Conservation (phyloP, 257 asterid genomes). For the Marsdenia floribunda region DNA sequence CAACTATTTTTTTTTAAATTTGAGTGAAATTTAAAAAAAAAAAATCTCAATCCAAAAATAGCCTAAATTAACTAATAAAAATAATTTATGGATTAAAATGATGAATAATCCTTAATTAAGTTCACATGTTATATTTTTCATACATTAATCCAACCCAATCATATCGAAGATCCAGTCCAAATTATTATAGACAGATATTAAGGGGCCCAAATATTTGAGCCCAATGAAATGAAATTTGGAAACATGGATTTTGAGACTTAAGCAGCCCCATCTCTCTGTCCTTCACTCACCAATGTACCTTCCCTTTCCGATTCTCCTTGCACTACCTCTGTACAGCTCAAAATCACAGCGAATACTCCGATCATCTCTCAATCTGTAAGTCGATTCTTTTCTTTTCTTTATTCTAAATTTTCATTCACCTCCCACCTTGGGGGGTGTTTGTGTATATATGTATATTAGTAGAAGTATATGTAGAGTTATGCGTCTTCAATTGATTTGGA, state of each 20-base stretch:
- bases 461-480: not conserved
- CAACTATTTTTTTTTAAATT: no score
- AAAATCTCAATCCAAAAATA: no score
- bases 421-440: not conserved
- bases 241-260: not conserved
- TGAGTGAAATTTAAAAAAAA: no score
- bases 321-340: constrained; percentile 22
- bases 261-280: not conserved
- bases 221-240: not conserved
- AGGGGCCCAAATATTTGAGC: not conserved
- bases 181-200: not conserved
- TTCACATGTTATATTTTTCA: no score
- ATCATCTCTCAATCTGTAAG: constrained; percentile 33
- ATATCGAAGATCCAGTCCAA: not conserved
- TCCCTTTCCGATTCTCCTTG: not conserved
- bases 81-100: no score
- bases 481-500: constrained; percentile 9
- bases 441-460: not conserved
- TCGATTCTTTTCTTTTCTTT: constrained; percentile 7
- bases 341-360: constrained; percentile 4
- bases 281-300: not conserved
- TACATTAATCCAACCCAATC: not conserved
- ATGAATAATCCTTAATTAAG: no score
- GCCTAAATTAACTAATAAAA: no score
- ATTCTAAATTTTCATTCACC: not conserved